Conservation (phyloP, 257 asterid species). For the Primulina tabacum region DNA sequence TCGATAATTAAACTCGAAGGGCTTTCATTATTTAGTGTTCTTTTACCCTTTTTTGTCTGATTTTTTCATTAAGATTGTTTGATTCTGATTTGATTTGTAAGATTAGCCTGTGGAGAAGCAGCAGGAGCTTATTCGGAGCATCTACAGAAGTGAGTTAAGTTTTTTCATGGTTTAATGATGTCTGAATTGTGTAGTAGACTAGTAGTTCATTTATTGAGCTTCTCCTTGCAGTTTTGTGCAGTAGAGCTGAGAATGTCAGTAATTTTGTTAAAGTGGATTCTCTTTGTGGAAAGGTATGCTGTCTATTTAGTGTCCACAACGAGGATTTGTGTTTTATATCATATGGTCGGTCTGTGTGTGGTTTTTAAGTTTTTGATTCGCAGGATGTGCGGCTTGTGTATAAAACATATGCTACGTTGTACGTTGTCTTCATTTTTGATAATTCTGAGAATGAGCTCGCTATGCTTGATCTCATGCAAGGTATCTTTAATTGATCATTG, state of each 20-base stretch:
- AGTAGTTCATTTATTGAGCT: conserved; percentile 11
- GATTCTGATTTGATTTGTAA: conserved; percentile 23
- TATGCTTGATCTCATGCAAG: conserved; percentile 98
- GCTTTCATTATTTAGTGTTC: not conserved
- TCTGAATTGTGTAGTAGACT: not conserved
- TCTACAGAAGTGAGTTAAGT: conserved; percentile 58
- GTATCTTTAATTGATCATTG: conserved; percentile 35
- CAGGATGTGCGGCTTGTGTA: conserved; percentile 87
- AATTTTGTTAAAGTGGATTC: conserved; percentile 79
- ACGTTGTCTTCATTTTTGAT: conserved; percentile 78
- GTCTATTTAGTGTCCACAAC: not conserved
- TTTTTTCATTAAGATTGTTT: conserved; percentile 8
- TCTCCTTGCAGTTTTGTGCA: conserved; percentile 63
- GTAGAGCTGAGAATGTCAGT: conserved; percentile 81
- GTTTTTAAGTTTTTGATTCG: conserved; percentile 22
- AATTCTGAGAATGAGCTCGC: conserved; percentile 91
- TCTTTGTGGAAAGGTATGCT: conserved; percentile 63
- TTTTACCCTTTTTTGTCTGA: not conserved
- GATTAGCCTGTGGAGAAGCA: conserved; percentile 89
- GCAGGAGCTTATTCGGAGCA: conserved; percentile 75
- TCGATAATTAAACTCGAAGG: not conserved
- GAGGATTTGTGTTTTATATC: not conserved
- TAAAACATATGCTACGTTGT: conserved; percentile 84
- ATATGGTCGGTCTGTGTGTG: not conserved
- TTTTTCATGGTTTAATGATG: not conserved